Percentiles rank a stretch among this genome's conserved stretches.
These are phyloP conservation scores for Conoideocrella luteorostrata DNA, from an alignment of 2,329 filamentous ascomycete genomes.

Conservation along the genomic window DNA sequence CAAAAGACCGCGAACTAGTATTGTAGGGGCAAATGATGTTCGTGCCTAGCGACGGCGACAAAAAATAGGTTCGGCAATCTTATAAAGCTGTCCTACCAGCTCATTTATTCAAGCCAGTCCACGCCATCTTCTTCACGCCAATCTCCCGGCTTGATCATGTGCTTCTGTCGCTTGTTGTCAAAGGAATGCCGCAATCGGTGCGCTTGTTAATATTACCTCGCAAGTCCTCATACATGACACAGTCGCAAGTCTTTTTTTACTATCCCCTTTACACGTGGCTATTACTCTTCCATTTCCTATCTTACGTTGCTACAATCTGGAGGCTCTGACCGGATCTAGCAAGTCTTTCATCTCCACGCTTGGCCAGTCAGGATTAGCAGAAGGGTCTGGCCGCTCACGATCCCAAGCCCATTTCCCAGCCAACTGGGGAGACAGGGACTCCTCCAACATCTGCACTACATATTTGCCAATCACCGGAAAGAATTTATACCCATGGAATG, in stretches of 20 bases:
- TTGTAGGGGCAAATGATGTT: too few relatives aligned
- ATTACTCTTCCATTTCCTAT: too few relatives aligned
- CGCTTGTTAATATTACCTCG: too few relatives aligned
- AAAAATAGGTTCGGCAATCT: constrained; percentile 7
- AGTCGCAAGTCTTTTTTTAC: neutral
- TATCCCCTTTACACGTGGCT: too few relatives aligned
- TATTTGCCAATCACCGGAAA: constrained; percentile 59
- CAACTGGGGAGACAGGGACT: constrained; percentile 35
- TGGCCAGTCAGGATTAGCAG: constrained; percentile 49
- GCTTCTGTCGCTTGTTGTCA: constrained; percentile 33
- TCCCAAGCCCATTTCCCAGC: constrained; percentile 51
- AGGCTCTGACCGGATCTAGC: constrained; percentile 18
- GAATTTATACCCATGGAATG: constrained; percentile 64
- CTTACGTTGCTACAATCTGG: constrained; percentile 19
- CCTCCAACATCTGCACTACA: constrained; percentile 49
- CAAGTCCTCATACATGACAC: too few relatives aligned
- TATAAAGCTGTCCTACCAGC: constrained; percentile 5
- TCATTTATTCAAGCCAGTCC: constrained; percentile 9
- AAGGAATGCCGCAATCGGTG: constrained; percentile 36
- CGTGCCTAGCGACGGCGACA: too few relatives aligned
- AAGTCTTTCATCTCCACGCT: constrained; percentile 51
- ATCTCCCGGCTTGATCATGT: constrained; percentile 28
- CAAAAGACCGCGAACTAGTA: too few relatives aligned
- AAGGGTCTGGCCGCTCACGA: constrained; percentile 47
- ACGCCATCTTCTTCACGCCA: constrained; percentile 12